Base-by-base conservation (phyloP, 768 basidiomycete species). In the Chalciporus piperatus region DNA sequence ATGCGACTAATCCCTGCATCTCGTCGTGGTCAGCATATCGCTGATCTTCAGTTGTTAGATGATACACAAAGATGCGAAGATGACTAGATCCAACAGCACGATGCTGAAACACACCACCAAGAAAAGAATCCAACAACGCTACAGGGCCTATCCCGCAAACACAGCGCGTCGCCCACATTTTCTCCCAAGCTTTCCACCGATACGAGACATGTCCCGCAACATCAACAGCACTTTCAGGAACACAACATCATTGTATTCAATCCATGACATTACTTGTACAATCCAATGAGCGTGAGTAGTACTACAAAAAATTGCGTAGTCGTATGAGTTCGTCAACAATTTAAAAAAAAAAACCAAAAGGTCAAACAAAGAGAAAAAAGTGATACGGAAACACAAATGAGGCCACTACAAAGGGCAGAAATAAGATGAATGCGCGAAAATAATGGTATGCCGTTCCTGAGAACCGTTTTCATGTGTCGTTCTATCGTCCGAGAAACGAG, bases 131-230 rank as follows among this genome's bases (percentile, higher is more conserved):
- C n/a, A n/a, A 46, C 45, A 47, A 39, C 19, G 12, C n/a, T n/a
- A n/a, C n/a, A n/a, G n/a, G n/a, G n/a, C 28, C 45, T 51, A 69
- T 14, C 39, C 85, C 86, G 68, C 89, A 92, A 17, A 90, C 73
- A 65, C 89, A 92, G 22, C 75, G 75, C 20, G 60, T 64, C 28
- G 64, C 65, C 84, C 83, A 89, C 58, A 72, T 74, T 55, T 70
- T 80, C 67, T 85, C 82, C 85, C 87, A 92, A 17, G 75, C 69
- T 45, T 67, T 73, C 88, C 89, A 79, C 37, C 65, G 63, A 25
- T 62, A 74, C 50, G 71, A 76, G n/a, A 65, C 55, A 45, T 71
- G 70, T 14, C 67, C 63, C 20, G 66, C 59, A 45, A 54, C 45
- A 40, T n/a, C n/a, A n/a, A n/a, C n/a, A n/a, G n/a, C n/a, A n/a